These are phyloP conservation scores for Blepharisma stoltei DNA, from an alignment of 73 alveolate species.

Conservation along the genomic window DNA sequence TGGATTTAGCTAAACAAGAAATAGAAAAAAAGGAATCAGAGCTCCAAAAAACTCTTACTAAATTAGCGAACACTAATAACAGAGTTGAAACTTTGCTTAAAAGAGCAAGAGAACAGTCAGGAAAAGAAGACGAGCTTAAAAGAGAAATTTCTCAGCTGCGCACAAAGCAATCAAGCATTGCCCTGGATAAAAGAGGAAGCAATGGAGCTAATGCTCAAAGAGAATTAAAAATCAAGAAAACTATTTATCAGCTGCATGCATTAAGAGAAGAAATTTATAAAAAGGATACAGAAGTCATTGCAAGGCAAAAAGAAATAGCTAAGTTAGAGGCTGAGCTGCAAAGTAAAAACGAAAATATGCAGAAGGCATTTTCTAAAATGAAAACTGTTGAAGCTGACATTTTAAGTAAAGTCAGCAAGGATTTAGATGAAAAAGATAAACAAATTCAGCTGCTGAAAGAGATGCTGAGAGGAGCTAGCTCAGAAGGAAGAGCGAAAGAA, in stretches of 20 bases:
- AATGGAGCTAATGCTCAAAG: neutral
- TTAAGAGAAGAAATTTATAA: slow-evolving; percentile 17
- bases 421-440: slow-evolving; percentile 23
- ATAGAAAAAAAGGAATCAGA: neutral
- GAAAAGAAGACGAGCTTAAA: slow-evolving; percentile 11
- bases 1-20: neutral
- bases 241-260: neutral
- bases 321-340: neutral
- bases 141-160: neutral
- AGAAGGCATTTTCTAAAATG: neutral
- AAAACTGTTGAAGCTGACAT: slow-evolving; percentile 21
- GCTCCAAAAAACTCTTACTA: neutral
- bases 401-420: neutral
- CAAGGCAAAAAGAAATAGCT: neutral
- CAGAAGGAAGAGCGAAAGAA: neutral
- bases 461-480: slow-evolving; percentile 11
- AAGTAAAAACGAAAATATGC: neutral
- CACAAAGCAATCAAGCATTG: neutral
- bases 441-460: slow-evolving; percentile 21
- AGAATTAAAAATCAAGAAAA: neutral
- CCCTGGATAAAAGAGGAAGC: neutral
- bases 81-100: neutral
- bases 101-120: neutral
- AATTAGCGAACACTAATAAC: neutral
- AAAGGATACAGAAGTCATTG: slow-evolving; percentile 2